Evolutionary conservation across 192 early-diverging fungal species (phyloP).

Genomic region (Backusella circina): DNA sequence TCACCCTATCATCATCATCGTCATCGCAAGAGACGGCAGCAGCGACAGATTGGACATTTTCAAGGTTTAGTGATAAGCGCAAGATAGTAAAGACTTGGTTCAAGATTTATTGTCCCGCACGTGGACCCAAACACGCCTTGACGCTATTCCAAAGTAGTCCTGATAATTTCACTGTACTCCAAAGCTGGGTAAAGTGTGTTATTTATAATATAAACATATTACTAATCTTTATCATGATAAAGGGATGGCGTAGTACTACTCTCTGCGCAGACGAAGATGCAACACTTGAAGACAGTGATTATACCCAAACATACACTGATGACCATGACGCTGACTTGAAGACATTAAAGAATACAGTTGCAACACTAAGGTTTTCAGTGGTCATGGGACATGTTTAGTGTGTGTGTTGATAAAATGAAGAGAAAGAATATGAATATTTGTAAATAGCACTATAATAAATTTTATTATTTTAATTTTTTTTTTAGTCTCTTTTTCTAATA

Average conservation of each 20-base stretch:
- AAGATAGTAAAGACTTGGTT: conserved; percentile 52
- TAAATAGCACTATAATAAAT: neutral
- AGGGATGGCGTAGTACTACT: conserved; percentile 39
- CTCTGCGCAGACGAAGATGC: conserved; percentile 23
- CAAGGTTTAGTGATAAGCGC: conserved; percentile 41
- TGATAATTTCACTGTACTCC: conserved; percentile 47
- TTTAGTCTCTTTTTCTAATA: neutral
- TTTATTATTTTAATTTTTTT: too few relatives aligned
- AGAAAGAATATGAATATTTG: neutral
- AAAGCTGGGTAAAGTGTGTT: conserved; percentile 47
- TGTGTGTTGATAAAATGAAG: neutral
- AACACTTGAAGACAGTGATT: neutral
- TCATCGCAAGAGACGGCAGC: neutral
- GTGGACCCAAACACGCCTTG: conserved; percentile 44
- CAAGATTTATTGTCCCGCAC: conserved; percentile 46
- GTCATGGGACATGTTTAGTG: conserved; percentile 39
- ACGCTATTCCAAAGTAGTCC: conserved; percentile 54
- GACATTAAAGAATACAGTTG: neutral
- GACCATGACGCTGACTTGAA: neutral
- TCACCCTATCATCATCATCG: too few relatives aligned
- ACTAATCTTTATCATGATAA: neutral
- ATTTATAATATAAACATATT: neutral
- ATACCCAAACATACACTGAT: neutral
- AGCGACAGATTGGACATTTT: conserved; percentile 29
- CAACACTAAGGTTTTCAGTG: conserved; percentile 32